Evolutionary conservation across 2,329 filamentous ascomycete species (phyloP).

Genomic region (Hypoxylon sp.): DNA sequence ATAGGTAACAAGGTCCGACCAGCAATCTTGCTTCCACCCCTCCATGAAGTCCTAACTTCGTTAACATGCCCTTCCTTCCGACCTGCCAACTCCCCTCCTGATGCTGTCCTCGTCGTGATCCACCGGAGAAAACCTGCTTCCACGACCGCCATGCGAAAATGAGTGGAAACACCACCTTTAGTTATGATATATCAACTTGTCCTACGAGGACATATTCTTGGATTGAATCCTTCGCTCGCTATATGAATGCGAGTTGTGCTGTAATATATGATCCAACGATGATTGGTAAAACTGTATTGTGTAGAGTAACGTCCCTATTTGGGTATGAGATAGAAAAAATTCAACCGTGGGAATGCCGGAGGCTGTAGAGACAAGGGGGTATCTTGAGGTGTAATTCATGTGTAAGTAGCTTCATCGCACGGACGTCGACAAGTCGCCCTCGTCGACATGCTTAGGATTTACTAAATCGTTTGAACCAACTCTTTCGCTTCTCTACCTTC

Average conservation of each 20-base stretch:
- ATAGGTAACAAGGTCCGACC: slow-evolving; percentile 26
- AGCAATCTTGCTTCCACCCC: slow-evolving; percentile 22
- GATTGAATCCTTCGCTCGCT: slow-evolving; percentile 1
- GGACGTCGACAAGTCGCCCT: slow-evolving; percentile 15
- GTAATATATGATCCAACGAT: slow-evolving; percentile 17
- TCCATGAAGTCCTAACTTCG: slow-evolving; percentile 36
- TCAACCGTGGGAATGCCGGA: slow-evolving; percentile 23
- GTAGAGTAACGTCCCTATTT: slow-evolving; percentile 12
- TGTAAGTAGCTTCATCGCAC: slow-evolving; percentile 29
- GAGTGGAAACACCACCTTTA: too few relatives aligned
- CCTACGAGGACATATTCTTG: slow-evolving; percentile 4
- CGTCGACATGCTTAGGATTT: slow-evolving; percentile 52
- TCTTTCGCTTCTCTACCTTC: slow-evolving; percentile 78
- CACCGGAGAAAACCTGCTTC: slow-evolving; percentile 17
- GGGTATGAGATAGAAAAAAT: slow-evolving; percentile 20
- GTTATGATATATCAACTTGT: too few relatives aligned
- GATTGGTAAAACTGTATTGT: slow-evolving; percentile 21
- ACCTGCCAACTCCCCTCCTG: slow-evolving; percentile 26
- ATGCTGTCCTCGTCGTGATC: slow-evolving; percentile 25
- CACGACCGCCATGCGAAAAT: too few relatives aligned
- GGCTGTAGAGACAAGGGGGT: slow-evolving; percentile 31
- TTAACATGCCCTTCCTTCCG: slow-evolving; percentile 25
- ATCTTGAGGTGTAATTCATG: slow-evolving; percentile 29
- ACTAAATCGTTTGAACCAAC: slow-evolving; percentile 90
- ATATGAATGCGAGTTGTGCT: slow-evolving; percentile 5